Conservation (phyloP, 1,284 basidiomycete genomes). For the Cryptococcus neoformans region DNA sequence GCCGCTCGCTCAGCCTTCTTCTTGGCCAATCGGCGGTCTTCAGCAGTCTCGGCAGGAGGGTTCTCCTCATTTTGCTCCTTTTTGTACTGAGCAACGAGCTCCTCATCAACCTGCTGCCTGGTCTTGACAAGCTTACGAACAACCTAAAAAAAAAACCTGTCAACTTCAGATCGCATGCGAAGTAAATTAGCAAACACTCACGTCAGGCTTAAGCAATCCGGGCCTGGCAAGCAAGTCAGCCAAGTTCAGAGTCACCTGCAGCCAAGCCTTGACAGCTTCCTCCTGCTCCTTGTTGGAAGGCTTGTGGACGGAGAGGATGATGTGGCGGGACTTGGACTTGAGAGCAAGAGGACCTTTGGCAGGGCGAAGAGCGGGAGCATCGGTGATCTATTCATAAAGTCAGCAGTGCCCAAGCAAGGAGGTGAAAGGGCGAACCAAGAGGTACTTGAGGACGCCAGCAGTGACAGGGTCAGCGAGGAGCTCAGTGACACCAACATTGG, state of each 20-base stretch:
- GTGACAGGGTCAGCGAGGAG: constrained; percentile 59
- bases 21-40: constrained; percentile 67
- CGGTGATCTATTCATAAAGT: constrained; percentile 60
- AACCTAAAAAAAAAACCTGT: constrained; percentile 51
- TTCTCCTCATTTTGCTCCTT: constrained; percentile 62
- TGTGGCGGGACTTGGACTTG: constrained; percentile 62
- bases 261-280: constrained; percentile 58
- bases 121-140: constrained; percentile 66
- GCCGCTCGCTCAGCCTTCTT: constrained; percentile 68
- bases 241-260: constrained; percentile 67
- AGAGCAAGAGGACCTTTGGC: constrained; percentile 50
- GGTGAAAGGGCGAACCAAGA: constrained; percentile 54
- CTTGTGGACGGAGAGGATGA: constrained; percentile 63
- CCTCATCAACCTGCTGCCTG: constrained; percentile 63
- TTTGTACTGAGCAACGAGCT: constrained; percentile 35
- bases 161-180: background rate
- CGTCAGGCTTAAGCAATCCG: constrained; percentile 65
- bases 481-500: constrained; percentile 57
- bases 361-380: constrained; percentile 73
- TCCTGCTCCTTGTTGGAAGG: constrained; percentile 56
- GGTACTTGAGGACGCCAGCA: constrained; percentile 61
- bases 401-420: background rate
- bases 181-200: constrained; percentile 11
- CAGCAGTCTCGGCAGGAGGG: constrained; percentile 52
- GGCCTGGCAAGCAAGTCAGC: constrained; percentile 62